phyloP scores from a whole-genome alignment of 441 rosid genomes.

The Euphorbia corollata region DNA sequence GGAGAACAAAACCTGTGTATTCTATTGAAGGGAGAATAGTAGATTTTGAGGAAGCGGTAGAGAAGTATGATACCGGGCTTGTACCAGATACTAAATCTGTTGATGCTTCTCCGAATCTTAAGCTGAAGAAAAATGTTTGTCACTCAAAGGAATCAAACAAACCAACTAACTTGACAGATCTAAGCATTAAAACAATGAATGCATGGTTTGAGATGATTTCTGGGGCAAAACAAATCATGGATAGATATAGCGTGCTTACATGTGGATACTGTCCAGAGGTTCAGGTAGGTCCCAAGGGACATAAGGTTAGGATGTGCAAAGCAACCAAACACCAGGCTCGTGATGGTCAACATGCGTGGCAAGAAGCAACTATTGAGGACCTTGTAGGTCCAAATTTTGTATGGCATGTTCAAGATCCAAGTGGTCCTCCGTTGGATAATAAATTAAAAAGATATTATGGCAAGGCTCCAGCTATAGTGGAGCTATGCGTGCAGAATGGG shows the following conservation, averaged over 20 bases:
- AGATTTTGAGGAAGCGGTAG: slow-evolving; percentile 45
- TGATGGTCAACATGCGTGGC: slow-evolving; percentile 80
- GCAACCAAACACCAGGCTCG: slow-evolving; percentile 73
- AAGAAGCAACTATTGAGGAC: slow-evolving; percentile 71
- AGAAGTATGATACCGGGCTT: slow-evolving; percentile 16
- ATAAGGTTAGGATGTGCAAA: slow-evolving; percentile 75
- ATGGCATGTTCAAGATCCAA: slow-evolving; percentile 61
- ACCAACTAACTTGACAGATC: slow-evolving; percentile 28
- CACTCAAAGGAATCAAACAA: slow-evolving; percentile 8
- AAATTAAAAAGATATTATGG: slow-evolving; percentile 66
- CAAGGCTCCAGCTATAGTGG: slow-evolving; percentile 77
- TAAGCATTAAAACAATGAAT: slow-evolving; percentile 45
- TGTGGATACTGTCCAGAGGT: slow-evolving; percentile 79
- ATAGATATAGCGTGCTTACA: slow-evolving; percentile 57
- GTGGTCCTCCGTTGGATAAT: slow-evolving; percentile 46
- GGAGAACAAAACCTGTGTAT: slow-evolving; percentile 74
- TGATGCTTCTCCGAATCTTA: slow-evolving; percentile 6
- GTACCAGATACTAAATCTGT: slow-evolving; percentile 12
- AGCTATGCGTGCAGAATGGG: slow-evolving; percentile 66
- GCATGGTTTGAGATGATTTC: slow-evolving; percentile 62
- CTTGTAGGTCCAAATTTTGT: slow-evolving; percentile 67
- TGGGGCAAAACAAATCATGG: slow-evolving; percentile 56
- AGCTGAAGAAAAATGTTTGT: slow-evolving; percentile 13
- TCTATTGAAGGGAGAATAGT: slow-evolving; percentile 71
- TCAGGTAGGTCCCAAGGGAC: slow-evolving; percentile 90